These are phyloP conservation scores for Stentor roeselii DNA, from an alignment of 73 alveolate genomes.

Conservation along the genomic window DNA sequence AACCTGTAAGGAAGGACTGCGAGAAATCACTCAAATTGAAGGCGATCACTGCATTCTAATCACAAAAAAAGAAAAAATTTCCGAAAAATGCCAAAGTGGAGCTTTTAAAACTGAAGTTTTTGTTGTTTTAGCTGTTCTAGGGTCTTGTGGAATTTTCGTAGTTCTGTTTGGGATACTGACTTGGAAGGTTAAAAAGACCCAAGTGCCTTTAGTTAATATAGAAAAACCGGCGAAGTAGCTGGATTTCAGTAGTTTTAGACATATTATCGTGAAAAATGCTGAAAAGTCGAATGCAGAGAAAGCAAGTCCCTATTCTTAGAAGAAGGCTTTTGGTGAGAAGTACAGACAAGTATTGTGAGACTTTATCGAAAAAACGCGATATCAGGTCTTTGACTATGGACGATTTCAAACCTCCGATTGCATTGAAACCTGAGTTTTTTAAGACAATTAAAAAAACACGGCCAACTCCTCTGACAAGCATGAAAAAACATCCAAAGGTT, in stretches of 20 bases:
- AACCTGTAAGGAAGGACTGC: not conserved
- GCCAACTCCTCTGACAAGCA: not conserved
- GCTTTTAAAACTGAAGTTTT: no score
- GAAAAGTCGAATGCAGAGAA: no score
- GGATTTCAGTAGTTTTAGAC: no score
- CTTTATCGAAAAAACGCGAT: not conserved
- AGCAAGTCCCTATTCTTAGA: not conserved
- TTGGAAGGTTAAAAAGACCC: no score
- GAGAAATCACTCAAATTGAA: not conserved
- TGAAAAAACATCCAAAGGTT: not conserved
- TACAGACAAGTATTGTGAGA: not conserved
- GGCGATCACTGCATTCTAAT: slow-evolving; percentile 1
- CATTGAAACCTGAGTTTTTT: not conserved
- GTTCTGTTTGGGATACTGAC: no score
- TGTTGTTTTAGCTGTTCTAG: no score
- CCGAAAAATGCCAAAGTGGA: no score
- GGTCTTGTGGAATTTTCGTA: no score
- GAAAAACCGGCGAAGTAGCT: no score
- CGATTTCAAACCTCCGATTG: not conserved
- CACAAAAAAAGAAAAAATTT: no score
- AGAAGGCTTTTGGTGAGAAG: not conserved
- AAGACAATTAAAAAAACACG: not conserved
- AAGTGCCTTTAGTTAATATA: no score
- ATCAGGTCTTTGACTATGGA: not conserved
- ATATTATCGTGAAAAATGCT: no score